Percentiles rank a stretch among this genome's conserved stretches.
Conservation (phyloP, 75 land plant genomes). For the Larix kaempferi region DNA sequence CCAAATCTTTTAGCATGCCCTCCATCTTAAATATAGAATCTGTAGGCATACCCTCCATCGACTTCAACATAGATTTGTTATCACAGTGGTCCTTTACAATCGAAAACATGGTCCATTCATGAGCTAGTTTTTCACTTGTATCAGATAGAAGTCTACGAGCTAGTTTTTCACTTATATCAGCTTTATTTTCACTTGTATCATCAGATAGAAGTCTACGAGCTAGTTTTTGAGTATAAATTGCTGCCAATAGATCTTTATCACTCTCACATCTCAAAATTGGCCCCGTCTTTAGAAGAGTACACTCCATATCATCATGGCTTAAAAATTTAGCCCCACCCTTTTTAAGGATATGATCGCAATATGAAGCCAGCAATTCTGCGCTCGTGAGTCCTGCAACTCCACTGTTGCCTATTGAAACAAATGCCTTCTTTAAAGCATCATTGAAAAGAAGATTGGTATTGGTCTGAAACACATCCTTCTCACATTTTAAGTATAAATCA, state of each 20-base stretch:
- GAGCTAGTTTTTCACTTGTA: not conserved
- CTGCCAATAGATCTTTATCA: slow-evolving; percentile 59
- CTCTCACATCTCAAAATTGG: slow-evolving; percentile 79
- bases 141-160: not conserved
- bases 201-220: not conserved
- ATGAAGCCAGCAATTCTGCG: slow-evolving; percentile 83
- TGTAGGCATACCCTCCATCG: too few species aligned
- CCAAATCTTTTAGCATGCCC: slow-evolving; percentile 62
- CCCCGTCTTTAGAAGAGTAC: slow-evolving; percentile 66
- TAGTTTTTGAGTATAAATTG: too few species aligned
- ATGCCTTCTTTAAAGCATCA: slow-evolving; percentile 69
- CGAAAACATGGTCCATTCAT: not conserved
- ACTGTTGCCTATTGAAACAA: slow-evolving; percentile 80
- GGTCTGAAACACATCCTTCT: slow-evolving; percentile 38
- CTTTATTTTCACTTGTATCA: not conserved
- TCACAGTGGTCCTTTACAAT: not conserved
- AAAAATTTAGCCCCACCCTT: slow-evolving; percentile 17
- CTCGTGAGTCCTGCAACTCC: slow-evolving; percentile 80
- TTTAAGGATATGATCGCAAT: slow-evolving; percentile 71
- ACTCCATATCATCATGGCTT: slow-evolving; percentile 47
- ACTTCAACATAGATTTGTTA: not conserved
- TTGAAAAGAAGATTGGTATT: slow-evolving; percentile 59
- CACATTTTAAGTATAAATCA: slow-evolving; percentile 81
- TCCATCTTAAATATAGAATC: not conserved
- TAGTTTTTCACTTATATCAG: too few species aligned